Base-by-base conservation (phyloP, 1,139 yeast species). In the Nadsonia commutata region DNA sequence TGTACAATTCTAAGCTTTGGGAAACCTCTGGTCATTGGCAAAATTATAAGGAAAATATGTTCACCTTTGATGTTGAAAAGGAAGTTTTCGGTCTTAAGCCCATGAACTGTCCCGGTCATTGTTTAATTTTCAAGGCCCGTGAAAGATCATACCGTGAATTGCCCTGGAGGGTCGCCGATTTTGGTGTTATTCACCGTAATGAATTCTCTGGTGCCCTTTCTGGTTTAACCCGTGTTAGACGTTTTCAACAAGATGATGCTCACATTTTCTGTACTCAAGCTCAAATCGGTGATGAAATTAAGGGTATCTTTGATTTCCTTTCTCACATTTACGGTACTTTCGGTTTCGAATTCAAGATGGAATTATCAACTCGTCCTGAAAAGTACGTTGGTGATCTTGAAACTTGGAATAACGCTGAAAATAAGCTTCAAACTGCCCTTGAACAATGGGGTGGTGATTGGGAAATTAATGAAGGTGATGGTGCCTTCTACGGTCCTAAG, bases 91-190 rank as follows among this genome's bases (percentile, higher is more conserved):
- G 95, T 48, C 74, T 90, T 52, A 90, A 90, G 63, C 97, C 98
- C 53, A 90, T 90, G 98, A 90, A 90, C 68, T 88, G 97, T 68
- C 98, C 98, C 18, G 97, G 97, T 42, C 98, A 90, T 65, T 88
- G 97, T 70, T 63, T 90, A 51, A 72, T 90, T 59, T 90, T 83
- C 69, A 80, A 80, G 57, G 66, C 86, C 44, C 78, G 90, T 60
- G 94, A 84, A 60, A 78, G 95, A 63, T 83, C 95, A 2, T 85
- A 86, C 67, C 76, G 94, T 58, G 97, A 90, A 60, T 70, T 90
- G 62, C 98, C 98, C 50, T 76, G 94, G 78, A 78, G 97, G 69
- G 86, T 83, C 63, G 93, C 95, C 51, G 98, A 90, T 64, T 86
- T 90, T 62, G 94, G 95, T 59, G 94, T 88, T 42, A 71, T 90